These are phyloP conservation scores for Codiaeum variegatum DNA, from an alignment of 441 rosid species.

Conservation along the genomic window DNA sequence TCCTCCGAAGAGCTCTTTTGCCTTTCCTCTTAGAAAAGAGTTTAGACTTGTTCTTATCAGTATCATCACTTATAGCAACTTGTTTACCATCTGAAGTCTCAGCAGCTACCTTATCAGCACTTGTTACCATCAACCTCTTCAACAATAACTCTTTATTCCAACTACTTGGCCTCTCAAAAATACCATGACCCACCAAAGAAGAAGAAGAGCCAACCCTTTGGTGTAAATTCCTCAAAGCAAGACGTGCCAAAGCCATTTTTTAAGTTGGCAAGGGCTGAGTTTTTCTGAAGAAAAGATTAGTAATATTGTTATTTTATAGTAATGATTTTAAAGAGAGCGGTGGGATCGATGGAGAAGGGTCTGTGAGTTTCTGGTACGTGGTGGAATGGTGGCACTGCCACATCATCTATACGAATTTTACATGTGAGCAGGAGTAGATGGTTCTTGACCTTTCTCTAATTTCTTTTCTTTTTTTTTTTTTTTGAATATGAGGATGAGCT, in stretches of 20 bases:
- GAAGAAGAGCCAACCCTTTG: conserved; percentile 30
- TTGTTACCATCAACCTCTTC: conserved; percentile 44
- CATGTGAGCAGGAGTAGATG: conserved; percentile 4
- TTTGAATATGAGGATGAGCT: neutral
- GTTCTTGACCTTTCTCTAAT: conserved; percentile 24
- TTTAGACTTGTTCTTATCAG: conserved; percentile 37
- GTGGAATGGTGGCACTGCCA: neutral
- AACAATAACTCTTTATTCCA: conserved; percentile 29
- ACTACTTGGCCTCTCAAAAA: conserved; percentile 24
- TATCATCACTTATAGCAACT: conserved; percentile 43
- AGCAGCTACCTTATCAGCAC: conserved; percentile 20
- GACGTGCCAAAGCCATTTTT: conserved; percentile 62
- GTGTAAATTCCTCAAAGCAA: conserved; percentile 52
- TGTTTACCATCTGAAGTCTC: conserved; percentile 39
- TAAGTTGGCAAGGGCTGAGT: neutral
- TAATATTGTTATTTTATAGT: neutral
- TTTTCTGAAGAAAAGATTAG: neutral
- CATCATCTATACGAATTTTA: neutral
- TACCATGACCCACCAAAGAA: conserved; percentile 19
- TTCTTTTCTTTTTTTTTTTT: neutral
- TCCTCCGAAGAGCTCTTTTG: conserved; percentile 55
- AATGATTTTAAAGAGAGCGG: conserved; percentile 12
- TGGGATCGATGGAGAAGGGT: conserved; percentile 23
- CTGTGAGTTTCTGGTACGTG: conserved; percentile 25
- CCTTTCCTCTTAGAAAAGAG: conserved; percentile 50